phyloP scores from a whole-genome alignment of 2,329 filamentous ascomycete genomes.

The Xylaria hypoxylon region DNA sequence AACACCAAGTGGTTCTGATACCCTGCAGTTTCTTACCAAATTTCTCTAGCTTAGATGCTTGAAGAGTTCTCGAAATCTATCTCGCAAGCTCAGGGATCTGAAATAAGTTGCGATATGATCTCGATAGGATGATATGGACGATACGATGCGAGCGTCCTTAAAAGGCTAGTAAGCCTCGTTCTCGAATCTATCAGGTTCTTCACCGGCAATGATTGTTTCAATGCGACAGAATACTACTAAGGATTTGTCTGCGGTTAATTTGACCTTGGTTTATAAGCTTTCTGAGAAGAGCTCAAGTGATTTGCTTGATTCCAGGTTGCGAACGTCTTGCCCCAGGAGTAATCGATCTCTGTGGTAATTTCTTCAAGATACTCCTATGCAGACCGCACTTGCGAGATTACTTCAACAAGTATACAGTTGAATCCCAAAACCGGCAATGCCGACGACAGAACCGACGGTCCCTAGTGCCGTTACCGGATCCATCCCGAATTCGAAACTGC shows the following conservation, averaged over 20 bases:
- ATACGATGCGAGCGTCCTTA: conserved; percentile 8
- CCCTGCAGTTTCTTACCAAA: too few relatives aligned
- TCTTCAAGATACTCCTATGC: conserved; percentile 15
- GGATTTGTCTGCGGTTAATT: conserved; percentile 11
- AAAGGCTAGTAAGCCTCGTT: conserved; percentile 10
- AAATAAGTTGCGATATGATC: conserved; percentile 17
- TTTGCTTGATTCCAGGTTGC: background rate
- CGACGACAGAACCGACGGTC: conserved; percentile 22
- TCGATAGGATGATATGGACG: background rate
- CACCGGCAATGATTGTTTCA: conserved; percentile 6
- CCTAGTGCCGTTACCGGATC: conserved; percentile 20
- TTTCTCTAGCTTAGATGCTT: too few relatives aligned
- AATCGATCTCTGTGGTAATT: background rate
- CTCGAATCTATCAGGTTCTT: conserved; percentile 1
- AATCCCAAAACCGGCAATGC: conserved; percentile 19
- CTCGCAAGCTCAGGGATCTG: conserved; percentile 1
- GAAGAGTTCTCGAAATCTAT: too few relatives aligned
- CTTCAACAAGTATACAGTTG: too few relatives aligned
- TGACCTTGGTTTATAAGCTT: conserved; percentile 6
- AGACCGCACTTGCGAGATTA: background rate
- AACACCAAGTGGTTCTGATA: too few relatives aligned
- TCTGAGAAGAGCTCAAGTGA: background rate
- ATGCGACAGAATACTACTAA: conserved; percentile 22
- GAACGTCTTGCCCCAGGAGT: background rate
- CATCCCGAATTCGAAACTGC: conserved; percentile 10